Conservation (phyloP, 2,329 filamentous ascomycete genomes). For the Sporothrix brunneoviolacea region DNA sequence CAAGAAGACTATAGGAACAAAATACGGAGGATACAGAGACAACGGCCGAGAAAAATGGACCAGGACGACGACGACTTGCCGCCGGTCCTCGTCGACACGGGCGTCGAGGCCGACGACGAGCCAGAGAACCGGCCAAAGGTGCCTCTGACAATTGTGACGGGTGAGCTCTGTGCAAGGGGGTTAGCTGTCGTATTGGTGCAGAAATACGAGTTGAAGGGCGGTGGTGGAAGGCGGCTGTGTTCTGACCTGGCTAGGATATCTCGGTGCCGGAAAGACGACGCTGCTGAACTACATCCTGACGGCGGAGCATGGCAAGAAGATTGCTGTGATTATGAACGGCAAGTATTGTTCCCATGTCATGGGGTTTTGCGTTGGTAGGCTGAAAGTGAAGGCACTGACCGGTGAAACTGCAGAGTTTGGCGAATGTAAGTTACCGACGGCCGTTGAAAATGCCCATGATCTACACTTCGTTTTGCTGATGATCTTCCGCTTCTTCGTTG, state of each 20-base stretch:
- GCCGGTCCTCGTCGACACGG: constrained; percentile 54
- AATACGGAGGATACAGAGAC: neutral
- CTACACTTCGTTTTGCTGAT: no score
- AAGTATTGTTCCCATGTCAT: constrained; percentile 9
- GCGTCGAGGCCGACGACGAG: constrained; percentile 28
- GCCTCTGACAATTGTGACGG: constrained; percentile 79
- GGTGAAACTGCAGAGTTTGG: constrained; percentile 59
- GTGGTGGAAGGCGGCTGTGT: no score
- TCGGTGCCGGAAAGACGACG: constrained; percentile 93
- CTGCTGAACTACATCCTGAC: constrained; percentile 93
- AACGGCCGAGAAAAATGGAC: constrained; percentile 40
- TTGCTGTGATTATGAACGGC: constrained; percentile 96
- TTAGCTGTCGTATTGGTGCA: no score
- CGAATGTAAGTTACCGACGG: constrained; percentile 22
- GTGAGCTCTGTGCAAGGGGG: constrained; percentile 28
- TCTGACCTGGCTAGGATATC: constrained; percentile 57
- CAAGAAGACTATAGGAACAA: no score
- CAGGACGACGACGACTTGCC: constrained; percentile 58
- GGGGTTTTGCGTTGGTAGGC: no score
- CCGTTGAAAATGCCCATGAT: constrained; percentile 5
- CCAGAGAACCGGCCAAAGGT: constrained; percentile 58
- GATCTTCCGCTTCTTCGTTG: no score
- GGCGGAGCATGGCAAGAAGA: constrained; percentile 92
- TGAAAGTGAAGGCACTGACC: constrained; percentile 17
- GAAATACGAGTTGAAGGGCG: no score